phyloP scores from a whole-genome alignment of 176 grass and related monocot genomes.

The Aechmea fasciata region DNA sequence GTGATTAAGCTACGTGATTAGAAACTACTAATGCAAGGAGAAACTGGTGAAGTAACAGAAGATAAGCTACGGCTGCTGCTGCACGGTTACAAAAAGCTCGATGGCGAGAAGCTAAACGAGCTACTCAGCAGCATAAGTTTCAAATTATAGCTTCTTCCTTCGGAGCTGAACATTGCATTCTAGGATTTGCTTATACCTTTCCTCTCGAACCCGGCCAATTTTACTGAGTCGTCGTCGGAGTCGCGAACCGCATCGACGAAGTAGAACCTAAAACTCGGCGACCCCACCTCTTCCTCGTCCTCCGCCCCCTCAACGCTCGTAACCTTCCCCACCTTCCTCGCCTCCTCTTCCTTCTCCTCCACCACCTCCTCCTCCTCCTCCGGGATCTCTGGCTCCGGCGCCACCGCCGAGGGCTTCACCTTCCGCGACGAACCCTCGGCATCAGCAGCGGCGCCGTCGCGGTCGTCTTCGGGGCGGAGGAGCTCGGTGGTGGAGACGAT shows the following conservation, averaged over 20 bases:
- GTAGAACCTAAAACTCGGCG: conserved; percentile 49
- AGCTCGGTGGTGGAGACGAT: conserved; percentile 23
- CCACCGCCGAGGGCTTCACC: background rate
- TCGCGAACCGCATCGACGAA: conserved; percentile 26
- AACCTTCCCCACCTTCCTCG: background rate
- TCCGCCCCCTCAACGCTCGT: background rate
- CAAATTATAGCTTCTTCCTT: no score
- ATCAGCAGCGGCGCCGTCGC: background rate
- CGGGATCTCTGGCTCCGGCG: background rate
- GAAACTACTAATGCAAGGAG: no score
- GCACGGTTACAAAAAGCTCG: no score
- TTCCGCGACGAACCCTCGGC: background rate
- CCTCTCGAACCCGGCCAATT: background rate
- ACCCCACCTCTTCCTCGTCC: background rate
- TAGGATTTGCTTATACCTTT: background rate
- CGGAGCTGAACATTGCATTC: no score
- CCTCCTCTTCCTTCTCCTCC: conserved; percentile 6
- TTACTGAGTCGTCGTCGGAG: background rate
- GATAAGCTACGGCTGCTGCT: no score
- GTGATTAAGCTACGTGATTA: no score
- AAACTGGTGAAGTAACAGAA: no score
- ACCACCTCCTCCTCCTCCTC: conserved; percentile 23
- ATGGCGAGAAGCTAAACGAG: no score
- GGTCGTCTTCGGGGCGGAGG: background rate
- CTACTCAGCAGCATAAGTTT: background rate